These are phyloP conservation scores for Kwoniella sp. DNA, from an alignment of 768 basidiomycete genomes.

Conservation along the genomic window DNA sequence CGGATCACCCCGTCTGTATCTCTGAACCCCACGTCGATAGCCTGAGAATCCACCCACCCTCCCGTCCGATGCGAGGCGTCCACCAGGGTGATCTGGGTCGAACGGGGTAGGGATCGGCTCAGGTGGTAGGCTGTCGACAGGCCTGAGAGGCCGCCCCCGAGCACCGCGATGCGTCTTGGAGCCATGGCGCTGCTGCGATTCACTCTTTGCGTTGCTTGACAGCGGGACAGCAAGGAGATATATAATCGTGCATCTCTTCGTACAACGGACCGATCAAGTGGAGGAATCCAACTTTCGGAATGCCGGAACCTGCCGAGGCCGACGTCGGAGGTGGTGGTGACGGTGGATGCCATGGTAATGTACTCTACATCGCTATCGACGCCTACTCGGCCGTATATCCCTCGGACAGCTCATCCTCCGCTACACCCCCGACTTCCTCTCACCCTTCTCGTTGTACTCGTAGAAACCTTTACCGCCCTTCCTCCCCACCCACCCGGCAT, in stretches of 20 bases:
- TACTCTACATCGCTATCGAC: too few species aligned
- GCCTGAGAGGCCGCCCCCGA: constrained; percentile 57
- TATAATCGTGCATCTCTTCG: too few species aligned
- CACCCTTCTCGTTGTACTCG: constrained; percentile 57
- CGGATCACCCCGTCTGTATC: constrained; percentile 38
- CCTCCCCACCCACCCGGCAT: constrained; percentile 87
- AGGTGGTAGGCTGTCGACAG: constrained; percentile 55
- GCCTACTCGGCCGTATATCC: neutral
- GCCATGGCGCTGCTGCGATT: too few species aligned
- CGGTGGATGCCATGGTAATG: neutral
- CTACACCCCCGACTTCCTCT: neutral
- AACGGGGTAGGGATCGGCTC: constrained; percentile 24
- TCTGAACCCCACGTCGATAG: constrained; percentile 12
- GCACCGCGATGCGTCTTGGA: constrained; percentile 40
- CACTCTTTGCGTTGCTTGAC: too few species aligned
- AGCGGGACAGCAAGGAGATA: too few species aligned
- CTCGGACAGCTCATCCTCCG: neutral
- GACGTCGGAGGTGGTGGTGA: neutral
- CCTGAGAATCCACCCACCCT: constrained; percentile 75
- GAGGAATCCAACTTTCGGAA: neutral
- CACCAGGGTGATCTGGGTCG: constrained; percentile 60
- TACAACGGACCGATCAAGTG: neutral
- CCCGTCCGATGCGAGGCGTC: constrained; percentile 66
- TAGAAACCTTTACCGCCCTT: constrained; percentile 95
- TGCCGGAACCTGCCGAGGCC: too few species aligned